Conservation (phyloP, 1,284 basidiomycete genomes). For the Ceratobasidium sp. region DNA sequence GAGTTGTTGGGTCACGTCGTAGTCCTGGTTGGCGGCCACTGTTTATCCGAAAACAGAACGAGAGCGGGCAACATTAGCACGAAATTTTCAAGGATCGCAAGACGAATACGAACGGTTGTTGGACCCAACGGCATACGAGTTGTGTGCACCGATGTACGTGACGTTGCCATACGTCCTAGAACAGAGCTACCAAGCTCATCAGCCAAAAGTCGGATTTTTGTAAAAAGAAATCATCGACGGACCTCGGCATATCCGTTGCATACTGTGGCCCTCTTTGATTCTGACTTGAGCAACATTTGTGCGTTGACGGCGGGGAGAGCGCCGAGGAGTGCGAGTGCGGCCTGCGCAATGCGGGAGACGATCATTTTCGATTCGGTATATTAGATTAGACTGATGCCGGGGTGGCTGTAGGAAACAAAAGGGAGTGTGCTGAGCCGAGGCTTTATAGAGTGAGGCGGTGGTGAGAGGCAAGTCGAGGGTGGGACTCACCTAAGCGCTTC, state of each 20-base stretch:
- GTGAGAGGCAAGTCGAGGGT: background rate
- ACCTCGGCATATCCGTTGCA: conserved; percentile 86
- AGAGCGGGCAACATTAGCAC: conserved; percentile 11
- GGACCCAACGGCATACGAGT: conserved; percentile 82
- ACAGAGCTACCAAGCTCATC: conserved; percentile 62
- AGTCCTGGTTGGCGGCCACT: conserved; percentile 82
- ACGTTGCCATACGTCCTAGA: conserved; percentile 76
- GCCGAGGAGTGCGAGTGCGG: conserved; percentile 44
- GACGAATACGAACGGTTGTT: conserved; percentile 61
- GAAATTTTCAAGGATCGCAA: background rate
- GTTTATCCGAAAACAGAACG: conserved; percentile 29
- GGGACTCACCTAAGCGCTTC: background rate
- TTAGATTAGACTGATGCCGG: background rate
- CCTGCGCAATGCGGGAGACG: conserved; percentile 43
- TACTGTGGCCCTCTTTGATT: conserved; percentile 59
- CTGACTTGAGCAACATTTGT: conserved; percentile 37
- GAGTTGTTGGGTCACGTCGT: conserved; percentile 80
- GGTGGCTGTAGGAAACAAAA: background rate
- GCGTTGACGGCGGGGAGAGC: conserved; percentile 43
- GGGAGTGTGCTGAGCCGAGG: background rate
- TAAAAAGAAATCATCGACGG: conserved; percentile 38
- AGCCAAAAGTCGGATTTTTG: conserved; percentile 14
- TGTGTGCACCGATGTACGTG: conserved; percentile 85
- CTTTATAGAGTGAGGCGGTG: background rate
- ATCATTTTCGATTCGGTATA: conserved; percentile 24